phyloP scores from a whole-genome alignment of 495 filamentous ascomycete species.

The Xylaria intraflava region DNA sequence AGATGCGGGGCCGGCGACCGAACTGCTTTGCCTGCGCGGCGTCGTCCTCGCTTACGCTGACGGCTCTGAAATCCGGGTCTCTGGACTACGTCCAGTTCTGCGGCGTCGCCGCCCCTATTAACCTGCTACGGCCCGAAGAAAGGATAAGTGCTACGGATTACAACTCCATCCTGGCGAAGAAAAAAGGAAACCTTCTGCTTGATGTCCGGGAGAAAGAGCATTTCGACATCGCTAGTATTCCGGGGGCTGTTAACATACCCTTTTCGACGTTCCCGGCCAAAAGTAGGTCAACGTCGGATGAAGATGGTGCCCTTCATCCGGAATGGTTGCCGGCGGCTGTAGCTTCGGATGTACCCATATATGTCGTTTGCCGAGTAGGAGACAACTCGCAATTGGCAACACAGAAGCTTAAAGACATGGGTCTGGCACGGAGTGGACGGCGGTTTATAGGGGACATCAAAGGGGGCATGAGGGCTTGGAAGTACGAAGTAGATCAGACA shows the following conservation, averaged over 20 bases:
- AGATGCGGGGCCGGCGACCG: conserved; percentile 56
- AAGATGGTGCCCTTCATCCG: conserved; percentile 12
- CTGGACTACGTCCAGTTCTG: conserved; percentile 80
- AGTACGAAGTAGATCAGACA: conserved; percentile 60
- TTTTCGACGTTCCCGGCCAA: conserved; percentile 51
- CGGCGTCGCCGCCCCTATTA: conserved; percentile 45
- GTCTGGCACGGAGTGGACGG: conserved; percentile 49
- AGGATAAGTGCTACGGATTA: conserved; percentile 57
- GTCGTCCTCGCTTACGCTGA: conserved; percentile 51
- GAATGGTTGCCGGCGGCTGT: conserved; percentile 41
- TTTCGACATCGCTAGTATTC: conserved; percentile 71
- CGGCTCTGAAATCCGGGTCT: conserved; percentile 54
- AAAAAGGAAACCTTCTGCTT: conserved; percentile 50
- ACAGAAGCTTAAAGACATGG: conserved; percentile 60
- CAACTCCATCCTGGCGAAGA: conserved; percentile 21
- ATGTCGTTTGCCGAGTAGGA: conserved; percentile 77
- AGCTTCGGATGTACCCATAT: conserved; percentile 43
- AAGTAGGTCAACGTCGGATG: conserved; percentile 17
- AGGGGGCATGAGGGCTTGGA: conserved; percentile 83
- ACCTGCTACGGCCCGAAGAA: conserved; percentile 51
- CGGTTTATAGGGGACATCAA: conserved; percentile 68
- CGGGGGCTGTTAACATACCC: conserved; percentile 71
- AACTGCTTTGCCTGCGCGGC: conserved; percentile 73
- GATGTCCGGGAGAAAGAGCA: conserved; percentile 82
- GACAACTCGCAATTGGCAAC: conserved; percentile 85